phyloP scores from a whole-genome alignment of 2,329 filamentous ascomycete genomes.

The Aspergillus viridinutans region DNA sequence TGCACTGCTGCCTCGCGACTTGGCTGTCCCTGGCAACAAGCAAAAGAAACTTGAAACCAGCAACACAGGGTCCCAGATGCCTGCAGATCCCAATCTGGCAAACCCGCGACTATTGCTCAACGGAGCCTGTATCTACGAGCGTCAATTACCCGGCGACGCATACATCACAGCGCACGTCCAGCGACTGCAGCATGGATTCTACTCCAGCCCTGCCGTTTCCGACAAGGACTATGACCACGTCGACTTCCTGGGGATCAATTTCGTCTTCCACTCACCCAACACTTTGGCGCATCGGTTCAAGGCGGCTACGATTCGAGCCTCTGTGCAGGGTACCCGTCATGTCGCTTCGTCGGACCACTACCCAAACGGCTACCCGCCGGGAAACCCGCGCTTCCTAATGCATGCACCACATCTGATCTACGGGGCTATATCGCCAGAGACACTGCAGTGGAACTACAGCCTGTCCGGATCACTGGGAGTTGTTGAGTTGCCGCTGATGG shows the following conservation, averaged over 20 bases:
- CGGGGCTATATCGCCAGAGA: slow-evolving; percentile 45
- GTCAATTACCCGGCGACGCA: slow-evolving; percentile 44
- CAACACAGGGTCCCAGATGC: not conserved
- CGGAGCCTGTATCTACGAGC: slow-evolving; percentile 47
- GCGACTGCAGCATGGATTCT: slow-evolving; percentile 48
- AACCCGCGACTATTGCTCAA: slow-evolving; percentile 36
- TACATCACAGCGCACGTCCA: slow-evolving; percentile 50
- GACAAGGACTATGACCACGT: slow-evolving; percentile 41
- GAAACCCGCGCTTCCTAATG: slow-evolving; percentile 43
- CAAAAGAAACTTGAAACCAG: not conserved
- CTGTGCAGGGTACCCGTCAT: slow-evolving; percentile 14
- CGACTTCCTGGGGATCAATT: slow-evolving; percentile 48
- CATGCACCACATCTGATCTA: slow-evolving; percentile 50
- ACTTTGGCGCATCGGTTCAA: slow-evolving; percentile 45
- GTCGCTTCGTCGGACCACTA: not conserved
- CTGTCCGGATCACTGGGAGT: slow-evolving; percentile 45
- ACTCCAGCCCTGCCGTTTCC: slow-evolving; percentile 41
- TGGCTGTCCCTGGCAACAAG: not conserved
- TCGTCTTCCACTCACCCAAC: slow-evolving; percentile 47
- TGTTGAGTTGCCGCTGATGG: slow-evolving; percentile 41
- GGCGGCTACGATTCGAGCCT: slow-evolving; percentile 43
- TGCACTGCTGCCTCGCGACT: not conserved
- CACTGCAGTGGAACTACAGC: slow-evolving; percentile 47
- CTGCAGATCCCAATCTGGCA: slow-evolving; percentile 33
- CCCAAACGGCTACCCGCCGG: slow-evolving; percentile 12